Percentiles rank a stretch among this genome's conserved stretches.
Evolutionary conservation across 345 rosid genomes (phyloP).

Genomic region (Garcia nutans): DNA sequence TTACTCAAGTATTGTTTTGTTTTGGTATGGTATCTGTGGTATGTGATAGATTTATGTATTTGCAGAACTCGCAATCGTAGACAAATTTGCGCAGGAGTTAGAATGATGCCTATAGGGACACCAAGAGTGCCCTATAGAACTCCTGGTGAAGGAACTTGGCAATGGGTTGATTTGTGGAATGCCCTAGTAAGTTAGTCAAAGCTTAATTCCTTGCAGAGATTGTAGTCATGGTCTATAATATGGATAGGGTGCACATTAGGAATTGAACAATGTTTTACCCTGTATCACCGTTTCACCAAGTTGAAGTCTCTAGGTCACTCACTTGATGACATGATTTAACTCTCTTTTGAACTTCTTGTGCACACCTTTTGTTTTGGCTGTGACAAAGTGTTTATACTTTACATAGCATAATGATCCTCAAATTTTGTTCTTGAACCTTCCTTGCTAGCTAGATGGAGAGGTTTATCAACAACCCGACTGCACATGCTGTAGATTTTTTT

Average conservation of each 20-base stretch:
- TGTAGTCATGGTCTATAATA: neutral
- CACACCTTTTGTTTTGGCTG: neutral
- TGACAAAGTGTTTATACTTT: neutral
- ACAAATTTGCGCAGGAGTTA: slow-evolving; percentile 49
- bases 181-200: slow-evolving; percentile 61
- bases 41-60: slow-evolving; percentile 17
- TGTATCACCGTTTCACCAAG: neutral
- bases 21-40: neutral
- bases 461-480: neutral
- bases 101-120: slow-evolving; percentile 84
- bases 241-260: neutral
- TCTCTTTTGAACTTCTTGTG: neutral
- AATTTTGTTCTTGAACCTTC: neutral
- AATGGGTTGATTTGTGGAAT: slow-evolving; percentile 89
- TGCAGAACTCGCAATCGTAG: slow-evolving; percentile 40
- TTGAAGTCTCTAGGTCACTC: neutral
- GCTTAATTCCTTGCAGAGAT: neutral
- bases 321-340: slow-evolving; percentile 3
- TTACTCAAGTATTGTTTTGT: neutral
- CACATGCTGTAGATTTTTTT: neutral
- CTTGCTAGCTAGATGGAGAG: neutral
- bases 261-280: neutral
- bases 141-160: slow-evolving; percentile 81
- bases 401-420: neutral
- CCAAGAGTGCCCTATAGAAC: slow-evolving; percentile 73